These are phyloP conservation scores for Mycena filopes DNA, from an alignment of 768 basidiomycete species.

Conservation along the genomic window DNA sequence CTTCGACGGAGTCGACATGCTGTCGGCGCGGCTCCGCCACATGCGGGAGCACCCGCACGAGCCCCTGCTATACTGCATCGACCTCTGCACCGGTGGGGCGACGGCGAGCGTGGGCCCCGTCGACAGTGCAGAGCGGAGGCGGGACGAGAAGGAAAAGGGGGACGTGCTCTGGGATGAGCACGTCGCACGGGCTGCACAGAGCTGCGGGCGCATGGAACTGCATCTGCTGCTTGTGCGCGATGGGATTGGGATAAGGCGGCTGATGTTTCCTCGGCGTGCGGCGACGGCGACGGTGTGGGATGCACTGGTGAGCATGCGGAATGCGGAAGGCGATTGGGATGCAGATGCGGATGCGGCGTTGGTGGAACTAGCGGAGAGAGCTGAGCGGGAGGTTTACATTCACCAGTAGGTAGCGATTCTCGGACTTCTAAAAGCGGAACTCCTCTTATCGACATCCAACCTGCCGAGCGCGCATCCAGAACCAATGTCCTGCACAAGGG, in stretches of 20 bases:
- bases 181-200: neutral
- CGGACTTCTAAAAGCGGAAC: too few relatives aligned
- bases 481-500: too few relatives aligned
- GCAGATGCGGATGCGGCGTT: neutral
- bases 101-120: too few relatives aligned
- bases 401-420: too few relatives aligned
- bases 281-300: neutral
- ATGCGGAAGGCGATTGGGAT: neutral
- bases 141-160: neutral
- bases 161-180: conserved; percentile 7
- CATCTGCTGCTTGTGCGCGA: neutral
- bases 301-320: neutral
- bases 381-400: neutral
- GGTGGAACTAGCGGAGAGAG: neutral
- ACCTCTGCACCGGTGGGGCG: neutral
- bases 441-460: too few relatives aligned
- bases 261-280: neutral
- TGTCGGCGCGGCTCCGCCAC: neutral
- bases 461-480: too few relatives aligned
- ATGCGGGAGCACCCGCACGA: neutral
- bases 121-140: too few relatives aligned
- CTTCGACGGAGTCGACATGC: neutral
- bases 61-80: neutral
- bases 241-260: neutral
- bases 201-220: conserved; percentile 8